Conservation (phyloP, 2,329 filamentous ascomycete genomes). For the Aureobasidium sp. region DNA sequence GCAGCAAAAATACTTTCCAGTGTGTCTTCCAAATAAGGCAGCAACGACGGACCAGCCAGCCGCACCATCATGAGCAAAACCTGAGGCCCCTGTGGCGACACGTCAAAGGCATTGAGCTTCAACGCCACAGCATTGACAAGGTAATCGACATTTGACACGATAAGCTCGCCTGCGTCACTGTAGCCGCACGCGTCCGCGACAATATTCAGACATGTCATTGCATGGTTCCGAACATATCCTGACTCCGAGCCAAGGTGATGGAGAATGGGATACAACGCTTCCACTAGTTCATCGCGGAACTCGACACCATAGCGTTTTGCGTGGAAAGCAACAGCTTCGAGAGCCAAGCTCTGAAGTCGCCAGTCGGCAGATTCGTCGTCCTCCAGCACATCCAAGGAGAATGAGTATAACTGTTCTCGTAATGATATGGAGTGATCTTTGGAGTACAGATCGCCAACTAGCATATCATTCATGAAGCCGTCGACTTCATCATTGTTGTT, state of each 20-base stretch:
- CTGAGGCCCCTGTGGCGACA: conserved; percentile 83
- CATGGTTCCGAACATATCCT: conserved; percentile 65
- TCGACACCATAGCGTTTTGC: conserved; percentile 58
- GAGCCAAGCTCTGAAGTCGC: conserved; percentile 67
- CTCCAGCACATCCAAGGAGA: conserved; percentile 57
- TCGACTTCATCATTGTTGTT: conserved; percentile 46
- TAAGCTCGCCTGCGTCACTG: conserved; percentile 62
- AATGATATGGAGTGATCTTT: conserved; percentile 20
- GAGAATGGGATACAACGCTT: conserved; percentile 84
- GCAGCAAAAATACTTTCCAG: conserved; percentile 87
- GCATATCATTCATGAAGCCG: conserved; percentile 57
- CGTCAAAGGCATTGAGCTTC: conserved; percentile 83
- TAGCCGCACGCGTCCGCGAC: conserved; percentile 74
- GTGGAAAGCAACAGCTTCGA: conserved; percentile 74
- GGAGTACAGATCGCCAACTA: conserved; percentile 42
- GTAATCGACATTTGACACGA: conserved; percentile 91
- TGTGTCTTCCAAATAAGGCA: conserved; percentile 88
- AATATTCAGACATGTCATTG: conserved; percentile 73
- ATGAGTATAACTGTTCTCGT: conserved; percentile 60
- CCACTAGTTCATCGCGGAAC: conserved; percentile 81
- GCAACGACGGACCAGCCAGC: conserved; percentile 69
- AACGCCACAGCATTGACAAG: conserved; percentile 88
- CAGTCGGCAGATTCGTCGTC: conserved; percentile 50
- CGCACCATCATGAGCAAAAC: conserved; percentile 92
- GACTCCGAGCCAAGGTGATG: conserved; percentile 74